phyloP scores from a whole-genome alignment of 805 yeast species.

The Saccharomycopsis synnaedendra region DNA sequence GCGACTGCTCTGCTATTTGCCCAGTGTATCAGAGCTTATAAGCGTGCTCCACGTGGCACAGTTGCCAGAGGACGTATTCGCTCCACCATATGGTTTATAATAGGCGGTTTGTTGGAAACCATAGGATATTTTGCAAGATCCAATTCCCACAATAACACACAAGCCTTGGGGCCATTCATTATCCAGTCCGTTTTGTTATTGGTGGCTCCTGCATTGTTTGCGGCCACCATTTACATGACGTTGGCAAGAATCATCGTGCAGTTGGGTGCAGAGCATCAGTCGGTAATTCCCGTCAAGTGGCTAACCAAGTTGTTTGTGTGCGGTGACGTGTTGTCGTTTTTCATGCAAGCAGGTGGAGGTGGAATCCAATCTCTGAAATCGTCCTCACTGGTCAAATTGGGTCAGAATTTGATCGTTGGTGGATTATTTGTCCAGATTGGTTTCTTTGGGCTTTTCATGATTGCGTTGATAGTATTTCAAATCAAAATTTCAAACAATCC shows the following conservation, averaged over 20 bases:
- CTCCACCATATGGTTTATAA: slow-evolving; percentile 19
- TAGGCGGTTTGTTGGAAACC: slow-evolving; percentile 20
- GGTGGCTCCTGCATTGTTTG: slow-evolving; percentile 24
- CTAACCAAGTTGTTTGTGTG: slow-evolving; percentile 22
- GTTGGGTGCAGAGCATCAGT: slow-evolving; percentile 17
- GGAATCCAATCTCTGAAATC: slow-evolving; percentile 17
- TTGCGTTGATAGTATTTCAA: too few species aligned
- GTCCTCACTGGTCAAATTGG: neutral
- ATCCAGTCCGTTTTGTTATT: slow-evolving; percentile 21
- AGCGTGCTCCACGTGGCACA: neutral
- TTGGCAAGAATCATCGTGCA: slow-evolving; percentile 20
- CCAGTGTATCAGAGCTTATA: neutral
- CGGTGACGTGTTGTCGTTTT: slow-evolving; percentile 23
- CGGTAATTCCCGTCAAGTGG: slow-evolving; percentile 19
- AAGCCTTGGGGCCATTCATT: slow-evolving; percentile 17
- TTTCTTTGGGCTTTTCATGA: too few species aligned
- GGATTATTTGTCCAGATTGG: too few species aligned
- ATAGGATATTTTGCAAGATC: slow-evolving; percentile 22
- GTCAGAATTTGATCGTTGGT: too few species aligned
- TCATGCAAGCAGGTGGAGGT: slow-evolving; percentile 25
- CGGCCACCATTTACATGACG: slow-evolving; percentile 24
- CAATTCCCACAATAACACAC: slow-evolving; percentile 14
- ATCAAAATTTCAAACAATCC: too few species aligned
- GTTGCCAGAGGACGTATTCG: neutral
- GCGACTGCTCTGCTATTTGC: neutral